Evolutionary conservation across 2,329 filamentous ascomycete genomes (phyloP).

Genomic region (Calycina marina): DNA sequence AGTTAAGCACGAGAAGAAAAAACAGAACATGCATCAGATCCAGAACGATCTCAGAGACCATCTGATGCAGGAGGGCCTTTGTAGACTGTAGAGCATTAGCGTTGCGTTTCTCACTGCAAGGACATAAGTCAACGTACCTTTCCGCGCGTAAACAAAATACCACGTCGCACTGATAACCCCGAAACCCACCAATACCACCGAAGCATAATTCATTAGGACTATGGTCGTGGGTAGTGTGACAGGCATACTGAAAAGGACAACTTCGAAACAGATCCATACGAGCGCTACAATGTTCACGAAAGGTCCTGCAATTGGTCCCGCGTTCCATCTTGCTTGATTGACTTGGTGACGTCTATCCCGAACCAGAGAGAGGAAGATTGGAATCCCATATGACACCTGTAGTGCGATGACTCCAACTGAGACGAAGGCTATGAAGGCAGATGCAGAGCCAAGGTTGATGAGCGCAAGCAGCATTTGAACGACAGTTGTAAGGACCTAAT

Average conservation of each 20-base stretch:
- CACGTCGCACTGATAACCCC: conserved; percentile 33
- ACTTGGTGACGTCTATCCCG: conserved; percentile 42
- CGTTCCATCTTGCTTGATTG: conserved; percentile 40
- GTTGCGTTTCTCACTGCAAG: neutral
- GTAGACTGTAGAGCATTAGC: conserved; percentile 8
- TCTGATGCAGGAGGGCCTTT: conserved; percentile 14
- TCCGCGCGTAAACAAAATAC: conserved; percentile 35
- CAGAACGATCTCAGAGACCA: no score
- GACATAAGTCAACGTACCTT: conserved; percentile 25
- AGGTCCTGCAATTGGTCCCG: conserved; percentile 44
- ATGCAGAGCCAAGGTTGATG: conserved; percentile 53
- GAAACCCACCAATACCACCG: conserved; percentile 41
- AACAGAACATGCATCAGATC: no score
- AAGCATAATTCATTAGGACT: conserved; percentile 38
- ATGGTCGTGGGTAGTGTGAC: conserved; percentile 40
- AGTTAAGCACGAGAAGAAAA: neutral
- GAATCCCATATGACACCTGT: conserved; percentile 60
- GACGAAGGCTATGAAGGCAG: conserved; percentile 58
- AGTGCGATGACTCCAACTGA: conserved; percentile 59
- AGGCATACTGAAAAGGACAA: conserved; percentile 50
- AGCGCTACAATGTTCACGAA: conserved; percentile 42
- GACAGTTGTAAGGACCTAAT: conserved; percentile 40
- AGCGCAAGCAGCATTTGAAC: conserved; percentile 54
- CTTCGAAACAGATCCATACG: conserved; percentile 42
- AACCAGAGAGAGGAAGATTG: conserved; percentile 52